Evolutionary conservation across 495 filamentous ascomycete genomes (phyloP), one percentile per base, ranked within the genome.

Genomic region (Penicillium antarcticum): DNA sequence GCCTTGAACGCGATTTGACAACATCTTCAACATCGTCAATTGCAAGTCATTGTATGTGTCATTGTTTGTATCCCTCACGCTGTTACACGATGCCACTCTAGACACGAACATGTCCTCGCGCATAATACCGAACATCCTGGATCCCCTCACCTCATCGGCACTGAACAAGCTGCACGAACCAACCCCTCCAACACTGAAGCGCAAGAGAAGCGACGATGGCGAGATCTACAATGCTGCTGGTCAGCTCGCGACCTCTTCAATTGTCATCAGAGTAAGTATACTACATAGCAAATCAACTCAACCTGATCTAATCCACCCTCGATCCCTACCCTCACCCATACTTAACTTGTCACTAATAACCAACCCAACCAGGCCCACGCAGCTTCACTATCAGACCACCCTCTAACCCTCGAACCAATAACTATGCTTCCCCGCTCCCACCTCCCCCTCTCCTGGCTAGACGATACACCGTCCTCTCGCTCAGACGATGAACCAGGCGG

Each of bases 381-480:
- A 19, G 73, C 78, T 14, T 80, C 74, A 31, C 58, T 80, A 39
- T 75, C 75, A 6, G 65, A 78, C n/a, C 80, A 82, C 53, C 80
- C 83, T 11, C 76, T 82, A 38, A 75, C 76, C 36, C 70, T 87
- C 24, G 71, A 81, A 36, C 84, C 84, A 5, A 67, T 87, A 42
- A 74, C 83, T 54, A 67, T 83, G 16, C 64, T 89, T 0, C 81
- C 84, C 16, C 84, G 84, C 54, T 78, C 80, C 29, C 66, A 73
- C 44, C 60, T 89, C 4, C 79, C 81, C 5, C 62, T 89, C 21
- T 80, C 80, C 2, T 80, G 76, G 60, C 75, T 87, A 26, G 86
- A 87, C 50, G 71, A 80, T 18, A 60, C 68, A 29, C 67, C 77
- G 8, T 76, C 80, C 7, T 68, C 79, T 29, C 70, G 76, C 18